A percentile compares a stretch with the other conserved stretches of the same genome.
phyloP scores from a whole-genome alignment of 257 asterid genomes.

The Linderniella brevidens region DNA sequence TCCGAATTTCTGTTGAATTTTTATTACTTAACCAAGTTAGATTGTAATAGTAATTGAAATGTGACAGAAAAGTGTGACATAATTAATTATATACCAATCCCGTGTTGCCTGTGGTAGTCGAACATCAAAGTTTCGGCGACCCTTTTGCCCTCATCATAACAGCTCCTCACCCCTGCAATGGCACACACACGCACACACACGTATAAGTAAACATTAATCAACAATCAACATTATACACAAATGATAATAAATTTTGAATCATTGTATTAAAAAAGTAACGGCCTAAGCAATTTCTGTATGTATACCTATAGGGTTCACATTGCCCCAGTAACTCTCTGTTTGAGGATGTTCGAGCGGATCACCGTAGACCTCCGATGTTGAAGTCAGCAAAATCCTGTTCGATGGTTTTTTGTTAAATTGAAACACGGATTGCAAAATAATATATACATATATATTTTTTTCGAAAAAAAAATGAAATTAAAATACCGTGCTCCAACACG shows the following conservation, averaged over 20 bases:
- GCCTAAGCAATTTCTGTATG: too few relatives aligned
- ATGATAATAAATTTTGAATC: too few relatives aligned
- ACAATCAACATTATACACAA: too few relatives aligned
- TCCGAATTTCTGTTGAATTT: conserved; percentile 27
- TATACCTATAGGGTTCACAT: conserved; percentile 60
- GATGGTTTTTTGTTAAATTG: background rate
- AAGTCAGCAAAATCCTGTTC: conserved; percentile 51
- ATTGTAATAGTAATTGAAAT: background rate
- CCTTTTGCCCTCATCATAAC: conserved; percentile 96
- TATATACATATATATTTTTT: background rate
- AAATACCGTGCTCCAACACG: conserved; percentile 60
- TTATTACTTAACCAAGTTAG: conserved; percentile 1
- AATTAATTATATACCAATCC: conserved; percentile 41
- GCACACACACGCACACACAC: conserved; percentile 1
- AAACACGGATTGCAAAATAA: background rate
- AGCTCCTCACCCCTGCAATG: conserved; percentile 81
- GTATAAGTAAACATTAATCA: conserved; percentile 15
- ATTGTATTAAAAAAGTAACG: too few relatives aligned
- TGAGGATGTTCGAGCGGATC: conserved; percentile 70
- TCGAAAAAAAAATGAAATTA: too few relatives aligned
- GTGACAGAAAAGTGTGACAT: background rate
- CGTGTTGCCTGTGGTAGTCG: conserved; percentile 92
- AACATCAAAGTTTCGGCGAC: conserved; percentile 98
- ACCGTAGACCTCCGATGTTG: conserved; percentile 69
- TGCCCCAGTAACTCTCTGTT: conserved; percentile 66